Percentiles rank a stretch among this genome's conserved stretches.
Evolutionary conservation across 352 stramenopile genomes (phyloP).

Genomic region (Pythium insidiosum): DNA sequence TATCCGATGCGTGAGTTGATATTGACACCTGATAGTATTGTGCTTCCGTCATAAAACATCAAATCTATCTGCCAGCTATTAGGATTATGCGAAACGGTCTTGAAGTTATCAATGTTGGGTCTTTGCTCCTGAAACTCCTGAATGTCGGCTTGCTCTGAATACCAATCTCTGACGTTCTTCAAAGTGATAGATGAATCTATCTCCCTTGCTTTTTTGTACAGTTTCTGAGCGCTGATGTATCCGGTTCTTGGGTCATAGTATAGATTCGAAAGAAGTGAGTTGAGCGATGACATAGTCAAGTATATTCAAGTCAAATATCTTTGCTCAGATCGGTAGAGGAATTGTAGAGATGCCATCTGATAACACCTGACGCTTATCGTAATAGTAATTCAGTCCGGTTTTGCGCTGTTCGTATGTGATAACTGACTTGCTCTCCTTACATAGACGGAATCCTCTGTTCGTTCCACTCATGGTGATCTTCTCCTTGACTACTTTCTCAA

Average conservation of each 20-base stretch:
- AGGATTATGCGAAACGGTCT: constrained; percentile 15
- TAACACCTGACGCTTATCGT: constrained; percentile 20
- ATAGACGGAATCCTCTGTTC: constrained; percentile 20
- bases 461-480: constrained; percentile 16
- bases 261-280: constrained; percentile 10
- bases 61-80: constrained; percentile 24
- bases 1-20: constrained; percentile 31
- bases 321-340: constrained; percentile 5
- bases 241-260: constrained; percentile 20
- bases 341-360: constrained; percentile 16
- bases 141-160: constrained; percentile 10
- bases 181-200: constrained; percentile 9
- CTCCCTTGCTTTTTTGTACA: constrained; percentile 16
- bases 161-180: constrained; percentile 19
- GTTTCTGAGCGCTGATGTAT: constrained; percentile 10
- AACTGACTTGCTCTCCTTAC: constrained; percentile 18
- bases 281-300: background rate
- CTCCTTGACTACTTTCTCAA: constrained; percentile 15
- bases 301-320: too few species aligned
- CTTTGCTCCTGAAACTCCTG: constrained; percentile 16
- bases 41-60: constrained; percentile 11
- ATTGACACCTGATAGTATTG: constrained; percentile 24
- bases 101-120: constrained; percentile 3
- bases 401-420: constrained; percentile 21
- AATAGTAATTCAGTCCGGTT: constrained; percentile 16